Evolutionary conservation across 495 filamentous ascomycete genomes (phyloP), one percentile per base, ranked within the genome.

Genomic region (Neurospora sp.): DNA sequence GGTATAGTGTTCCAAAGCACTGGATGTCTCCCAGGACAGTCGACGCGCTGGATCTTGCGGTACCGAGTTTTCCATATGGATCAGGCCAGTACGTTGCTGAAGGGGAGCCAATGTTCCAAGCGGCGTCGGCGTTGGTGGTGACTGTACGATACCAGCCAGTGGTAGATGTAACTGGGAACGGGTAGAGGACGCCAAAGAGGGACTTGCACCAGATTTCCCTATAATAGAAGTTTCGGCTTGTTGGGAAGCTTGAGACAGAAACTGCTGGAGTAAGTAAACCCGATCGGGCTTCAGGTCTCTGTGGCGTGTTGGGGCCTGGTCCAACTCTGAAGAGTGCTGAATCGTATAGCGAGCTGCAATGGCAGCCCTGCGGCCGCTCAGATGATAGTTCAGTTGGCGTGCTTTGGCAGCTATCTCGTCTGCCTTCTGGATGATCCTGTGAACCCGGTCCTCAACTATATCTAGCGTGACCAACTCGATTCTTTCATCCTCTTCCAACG

Each of bases 401-500:
- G 93, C 92, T 77, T 91, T 89, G 31, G 90, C 88, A 71, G 93
- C 93, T 31, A 95, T 92, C 87, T 84, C 81, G 76, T 97, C 93
- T 2, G 93, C 92, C 77, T 91, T 87, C 79, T 92, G 91, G 72
- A 92, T 92, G 27, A 96, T 88, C 72, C 90, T 86, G 54, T 89
- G 87, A 44, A 96, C 80, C 44, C 91, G 91, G 82, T 90, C 87
- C 80, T 95, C 92, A 62, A 97, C 79, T 72, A 96, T 94, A 77
- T 95, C 93, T 72, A 96, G 80, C 3, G 92, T 94, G 39, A 89
- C 92, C 69, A 95, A 80, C 80, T 97, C 93, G 76, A 93, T 93
- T 79, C 91, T 88, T 78, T 97, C 93, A 76, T 97, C 93, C 80
- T 96, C 93, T 69, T 90, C 88, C 66, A 96, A 90, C 0, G 93